phyloP scores from a whole-genome alignment of 352 stramenopile genomes.

The Globisporangium cederbergense region DNA sequence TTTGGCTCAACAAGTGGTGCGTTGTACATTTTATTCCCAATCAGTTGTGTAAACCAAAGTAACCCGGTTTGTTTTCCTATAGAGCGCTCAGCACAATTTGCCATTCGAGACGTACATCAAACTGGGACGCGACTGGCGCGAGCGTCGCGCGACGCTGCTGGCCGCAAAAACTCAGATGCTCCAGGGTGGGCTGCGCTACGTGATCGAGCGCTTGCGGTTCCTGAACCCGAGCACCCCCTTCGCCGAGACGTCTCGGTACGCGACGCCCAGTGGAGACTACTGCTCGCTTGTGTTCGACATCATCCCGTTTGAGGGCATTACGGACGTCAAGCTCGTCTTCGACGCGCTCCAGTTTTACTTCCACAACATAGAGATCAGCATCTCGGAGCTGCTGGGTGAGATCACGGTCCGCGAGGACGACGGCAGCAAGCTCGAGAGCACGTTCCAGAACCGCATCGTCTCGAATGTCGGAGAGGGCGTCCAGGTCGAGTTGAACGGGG shows the following conservation, averaged over 20 bases:
- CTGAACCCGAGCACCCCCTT: neutral
- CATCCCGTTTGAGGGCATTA: slow-evolving; percentile 36
- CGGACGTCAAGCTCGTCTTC: slow-evolving; percentile 36
- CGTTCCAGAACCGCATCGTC: neutral
- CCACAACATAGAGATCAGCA: slow-evolving; percentile 53
- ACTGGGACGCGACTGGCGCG: neutral
- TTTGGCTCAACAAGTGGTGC: neutral
- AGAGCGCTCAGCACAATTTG: neutral
- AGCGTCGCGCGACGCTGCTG: slow-evolving; percentile 2
- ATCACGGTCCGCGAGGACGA: slow-evolving; percentile 16
- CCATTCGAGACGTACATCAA: neutral
- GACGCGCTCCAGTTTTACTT: slow-evolving; percentile 38
- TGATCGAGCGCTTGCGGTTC: neutral
- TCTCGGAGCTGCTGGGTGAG: slow-evolving; percentile 27
- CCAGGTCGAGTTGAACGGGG: slow-evolving; percentile 9
- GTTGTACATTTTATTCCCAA: neutral
- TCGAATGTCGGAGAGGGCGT: slow-evolving; percentile 28
- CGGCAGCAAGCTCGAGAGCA: slow-evolving; percentile 17
- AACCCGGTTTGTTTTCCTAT: neutral
- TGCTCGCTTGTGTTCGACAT: slow-evolving; percentile 34
- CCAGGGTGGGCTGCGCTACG: neutral
- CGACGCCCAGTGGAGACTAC: slow-evolving; percentile 24
- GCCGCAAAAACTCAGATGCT: neutral
- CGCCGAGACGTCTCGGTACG: neutral
- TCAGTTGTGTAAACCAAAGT: neutral